Evolutionary conservation across 2,329 filamentous ascomycete species (phyloP), one percentile per base, ranked within the genome.

Genomic region (Colletotrichum somersetense): DNA sequence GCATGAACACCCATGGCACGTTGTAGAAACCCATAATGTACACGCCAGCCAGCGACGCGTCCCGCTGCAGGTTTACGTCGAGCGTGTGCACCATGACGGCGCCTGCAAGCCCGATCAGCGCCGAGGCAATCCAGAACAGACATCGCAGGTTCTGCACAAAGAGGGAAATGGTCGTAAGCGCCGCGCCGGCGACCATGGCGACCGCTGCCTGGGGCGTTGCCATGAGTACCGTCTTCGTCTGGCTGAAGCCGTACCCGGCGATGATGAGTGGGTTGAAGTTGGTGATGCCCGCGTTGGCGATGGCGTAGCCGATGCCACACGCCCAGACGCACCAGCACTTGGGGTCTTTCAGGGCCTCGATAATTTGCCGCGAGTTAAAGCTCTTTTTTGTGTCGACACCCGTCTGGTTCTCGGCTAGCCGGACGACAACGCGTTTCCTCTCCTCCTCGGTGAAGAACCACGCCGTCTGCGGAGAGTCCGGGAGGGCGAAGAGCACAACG

Each of bases 331-430:
- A 83, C 76, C 89, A 88, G 0, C 84, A 86, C 77, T 89, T 88
- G 14, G 83, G 81, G 63, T 89, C 87, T 0, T 84, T 68, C 2
- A 84, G 75, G 0, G 82, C 79, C 73, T 89, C 86, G n/a, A 87
- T 83, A 2, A 92, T 83, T 74, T 96, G 93, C n/a, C 88, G 85
- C 81, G 86, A 84, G 74, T 92, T 92, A 80, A 91, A 92, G 74
- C 92, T 86, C 74, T 90, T 90, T 73, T 90, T 62, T 55, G 67
- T 92, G 2, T 91, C 91, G 26, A 93, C 91, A 0, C 93, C 93
- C 70, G 93, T 93, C 78, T 94, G 89, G 76, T 96, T 96, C 40
- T 89, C 85, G 0, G 92, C 86, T 6, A 96, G 89, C 0, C 93
- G 87, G 74, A 93, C 92, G 38, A 95, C 83, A 0, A 91, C 91